Evolutionary conservation across 257 asterid genomes (phyloP), one percentile per base, ranked within the genome.

Genomic region (Solanum sejunctum): DNA sequence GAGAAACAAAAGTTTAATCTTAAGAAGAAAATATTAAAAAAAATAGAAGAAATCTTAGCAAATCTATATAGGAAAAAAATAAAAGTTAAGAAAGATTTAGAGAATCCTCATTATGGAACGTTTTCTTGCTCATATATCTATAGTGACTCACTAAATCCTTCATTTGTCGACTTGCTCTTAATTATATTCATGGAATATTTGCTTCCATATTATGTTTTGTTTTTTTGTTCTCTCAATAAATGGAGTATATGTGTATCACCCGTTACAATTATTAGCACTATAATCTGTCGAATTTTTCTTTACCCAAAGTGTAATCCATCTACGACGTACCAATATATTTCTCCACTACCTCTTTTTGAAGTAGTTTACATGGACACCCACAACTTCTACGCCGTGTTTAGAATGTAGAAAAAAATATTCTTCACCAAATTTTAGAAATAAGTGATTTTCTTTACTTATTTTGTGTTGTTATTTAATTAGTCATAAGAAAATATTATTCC

Each of bases 51-150:
- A 88, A 89, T 91, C 92, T 86, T 82, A 83, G 84, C 57, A 87
- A 86, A 89, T 91, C 93, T 84, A 86, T 89, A 85, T 88, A 39
- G 87, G 87, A 83, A 83, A 86, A 86, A 26, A 84, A 80, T 54
- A 85, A 69, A 83, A 85, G 84, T 87, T 86, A 84, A 79, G 83
- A 91, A 83, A 87, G 90, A 85, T 83, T 85, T 75, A 80, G 57
- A 79, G 85, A 84, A 87, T 87, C 83, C 86, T 32, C 52, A 81
- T 78, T 86, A 84, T 85, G 66, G 66, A 86, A 84, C 84, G 82
- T 83, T 89, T 87, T 71, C 86, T 28, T 28, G 36, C 72, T 54
- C 81, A 69, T 23, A 85, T 83, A 88, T 89, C 84, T 85, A 83
- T 21, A 45, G 81, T 80, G 85, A 87, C 86, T 88, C 90, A 87